Conservation (phyloP, 768 basidiomycete genomes). For the Basidioascus undulatus region DNA sequence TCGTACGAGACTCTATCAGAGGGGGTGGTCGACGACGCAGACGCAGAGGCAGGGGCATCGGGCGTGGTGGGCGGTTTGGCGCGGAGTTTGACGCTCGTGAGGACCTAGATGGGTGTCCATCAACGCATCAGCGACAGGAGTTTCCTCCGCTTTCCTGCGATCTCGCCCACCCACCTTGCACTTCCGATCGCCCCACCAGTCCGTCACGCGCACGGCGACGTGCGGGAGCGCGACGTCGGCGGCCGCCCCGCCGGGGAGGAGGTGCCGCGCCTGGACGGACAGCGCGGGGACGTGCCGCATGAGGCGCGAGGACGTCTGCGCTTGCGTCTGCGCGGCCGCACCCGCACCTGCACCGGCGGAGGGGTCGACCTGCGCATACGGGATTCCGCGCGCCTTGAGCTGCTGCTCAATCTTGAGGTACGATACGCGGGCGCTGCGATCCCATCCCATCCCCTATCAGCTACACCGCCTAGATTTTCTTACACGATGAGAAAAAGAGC, state of each 20-base stretch:
- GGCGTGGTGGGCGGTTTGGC: conserved; percentile 11
- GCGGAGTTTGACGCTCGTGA: conserved; percentile 61
- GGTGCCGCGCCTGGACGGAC: conserved; percentile 56
- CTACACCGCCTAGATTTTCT: too few relatives aligned
- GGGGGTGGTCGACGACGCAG: conserved; percentile 36
- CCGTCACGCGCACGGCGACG: conserved; percentile 62
- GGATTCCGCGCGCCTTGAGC: conserved; percentile 56
- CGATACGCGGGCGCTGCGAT: conserved; percentile 61
- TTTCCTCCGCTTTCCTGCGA: too few relatives aligned
- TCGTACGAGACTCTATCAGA: conserved; percentile 78
- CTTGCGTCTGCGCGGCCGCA: conserved; percentile 11
- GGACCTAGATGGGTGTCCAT: conserved; percentile 27
- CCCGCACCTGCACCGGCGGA: conserved; percentile 18
- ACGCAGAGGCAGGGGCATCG: conserved; percentile 2
- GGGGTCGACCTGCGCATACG: conserved; percentile 50
- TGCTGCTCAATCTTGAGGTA: conserved; percentile 72
- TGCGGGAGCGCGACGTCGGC: conserved; percentile 83
- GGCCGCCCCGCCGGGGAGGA: conserved; percentile 58
- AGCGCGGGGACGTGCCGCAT: conserved; percentile 57
- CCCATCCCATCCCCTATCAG: too few relatives aligned
- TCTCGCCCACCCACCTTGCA: conserved; percentile 26
- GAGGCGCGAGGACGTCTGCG: conserved; percentile 24
- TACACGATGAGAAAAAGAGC: too few relatives aligned
- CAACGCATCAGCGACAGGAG: not conserved
- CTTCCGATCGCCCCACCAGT: conserved; percentile 72